A percentile compares a stretch with the other conserved stretches of the same genome.
Conservation (phyloP, 768 basidiomycete species). For the Pulveroboletus sp. region DNA sequence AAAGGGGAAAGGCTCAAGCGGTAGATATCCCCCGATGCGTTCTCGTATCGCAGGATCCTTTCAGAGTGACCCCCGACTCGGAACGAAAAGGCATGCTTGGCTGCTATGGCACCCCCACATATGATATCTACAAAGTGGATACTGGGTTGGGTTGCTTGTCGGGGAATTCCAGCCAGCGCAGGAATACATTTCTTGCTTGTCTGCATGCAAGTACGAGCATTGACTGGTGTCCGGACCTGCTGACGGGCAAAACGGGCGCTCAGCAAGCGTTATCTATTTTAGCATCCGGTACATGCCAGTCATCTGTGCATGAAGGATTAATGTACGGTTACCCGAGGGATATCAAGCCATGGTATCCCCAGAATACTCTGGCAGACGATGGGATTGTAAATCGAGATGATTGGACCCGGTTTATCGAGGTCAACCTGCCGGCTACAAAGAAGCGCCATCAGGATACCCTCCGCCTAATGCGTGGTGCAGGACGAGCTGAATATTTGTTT, state of each 20-base stretch:
- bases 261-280: constrained; percentile 32
- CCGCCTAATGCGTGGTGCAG: no score
- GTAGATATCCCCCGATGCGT: constrained; percentile 4
- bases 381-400: no score
- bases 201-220: constrained; percentile 41
- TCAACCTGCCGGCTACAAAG: no score
- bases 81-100: no score
- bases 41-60: constrained; percentile 3
- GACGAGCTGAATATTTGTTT: no score
- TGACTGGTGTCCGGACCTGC: constrained; percentile 37
- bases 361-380: no score
- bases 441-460: no score
- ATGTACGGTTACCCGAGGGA: no score
- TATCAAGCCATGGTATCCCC: no score
- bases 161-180: constrained; percentile 17
- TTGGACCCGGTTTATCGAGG: no score
- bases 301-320: constrained; percentile 6
- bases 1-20: neutral
- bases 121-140: neutral
- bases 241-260: constrained; percentile 23
- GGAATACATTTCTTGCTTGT: constrained; percentile 24
- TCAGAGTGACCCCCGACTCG: no score
- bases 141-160: constrained; percentile 9
- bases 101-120: no score
- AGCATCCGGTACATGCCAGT: neutral